Conservation (phyloP, 2,329 filamentous ascomycete species). For the Tolypocladium tropicale region DNA sequence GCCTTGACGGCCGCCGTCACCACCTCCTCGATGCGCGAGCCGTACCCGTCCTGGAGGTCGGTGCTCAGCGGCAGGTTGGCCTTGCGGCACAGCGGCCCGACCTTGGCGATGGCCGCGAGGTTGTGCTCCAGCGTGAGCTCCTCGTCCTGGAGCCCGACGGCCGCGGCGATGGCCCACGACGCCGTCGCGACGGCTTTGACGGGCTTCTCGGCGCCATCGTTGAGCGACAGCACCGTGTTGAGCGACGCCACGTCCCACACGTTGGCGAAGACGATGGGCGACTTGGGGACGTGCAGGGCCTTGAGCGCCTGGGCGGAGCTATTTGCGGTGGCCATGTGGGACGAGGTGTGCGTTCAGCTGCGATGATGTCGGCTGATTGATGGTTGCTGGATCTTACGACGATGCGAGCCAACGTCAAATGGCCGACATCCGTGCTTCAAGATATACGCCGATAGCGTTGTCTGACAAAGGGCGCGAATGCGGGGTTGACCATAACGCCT, state of each 20-base stretch:
- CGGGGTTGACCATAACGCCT: not conserved
- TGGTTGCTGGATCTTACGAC: not conserved
- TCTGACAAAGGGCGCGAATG: not conserved
- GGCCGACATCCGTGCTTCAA: not conserved
- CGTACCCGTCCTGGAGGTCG: constrained; percentile 53
- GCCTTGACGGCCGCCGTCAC: constrained; percentile 33
- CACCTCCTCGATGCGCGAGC: constrained; percentile 30
- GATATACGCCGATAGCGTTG: not conserved
- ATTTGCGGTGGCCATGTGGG: constrained; percentile 8
- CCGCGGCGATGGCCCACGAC: constrained; percentile 38
- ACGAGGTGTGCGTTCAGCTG: not conserved
- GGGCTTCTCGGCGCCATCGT: constrained; percentile 21
- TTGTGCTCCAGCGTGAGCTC: constrained; percentile 41
- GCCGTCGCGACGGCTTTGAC: constrained; percentile 36
- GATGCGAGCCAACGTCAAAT: too few species aligned
- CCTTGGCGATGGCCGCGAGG: constrained; percentile 31
- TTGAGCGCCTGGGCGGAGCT: constrained; percentile 24
- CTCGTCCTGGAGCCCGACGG: constrained; percentile 33
- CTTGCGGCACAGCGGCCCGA: constrained; percentile 30
- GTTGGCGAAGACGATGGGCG: constrained; percentile 44
- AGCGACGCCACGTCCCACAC: constrained; percentile 44
- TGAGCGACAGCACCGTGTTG: constrained; percentile 30
- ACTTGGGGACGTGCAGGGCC: constrained; percentile 37
- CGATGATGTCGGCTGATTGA: not conserved
- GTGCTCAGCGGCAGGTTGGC: constrained; percentile 39